phyloP scores from a whole-genome alignment of 2,329 filamentous ascomycete genomes.

The Exutisphaerella laricina region DNA sequence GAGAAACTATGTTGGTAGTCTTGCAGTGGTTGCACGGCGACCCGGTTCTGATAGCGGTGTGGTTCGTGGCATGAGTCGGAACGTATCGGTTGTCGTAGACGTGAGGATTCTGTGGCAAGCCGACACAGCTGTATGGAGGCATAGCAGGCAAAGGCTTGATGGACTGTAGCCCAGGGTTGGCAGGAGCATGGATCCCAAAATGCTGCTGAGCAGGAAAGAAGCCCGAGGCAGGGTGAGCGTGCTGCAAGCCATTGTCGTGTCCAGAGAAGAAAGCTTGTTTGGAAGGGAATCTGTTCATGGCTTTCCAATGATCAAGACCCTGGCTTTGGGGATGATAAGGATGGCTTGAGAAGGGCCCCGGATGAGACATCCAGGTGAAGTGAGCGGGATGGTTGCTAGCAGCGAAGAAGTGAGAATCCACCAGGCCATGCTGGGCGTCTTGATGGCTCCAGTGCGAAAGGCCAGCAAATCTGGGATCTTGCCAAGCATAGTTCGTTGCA shows the following conservation, averaged over 20 bases:
- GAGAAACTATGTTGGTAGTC: background rate
- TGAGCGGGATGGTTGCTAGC: background rate
- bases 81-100: too few relatives aligned
- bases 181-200: too few relatives aligned
- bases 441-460: background rate
- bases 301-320: background rate
- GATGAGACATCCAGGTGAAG: background rate
- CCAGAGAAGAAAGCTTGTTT: background rate
- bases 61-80: background rate
- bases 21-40: background rate
- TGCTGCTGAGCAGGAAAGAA: too few relatives aligned
- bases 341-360: background rate
- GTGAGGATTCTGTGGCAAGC: too few relatives aligned
- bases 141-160: too few relatives aligned
- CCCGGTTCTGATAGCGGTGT: background rate
- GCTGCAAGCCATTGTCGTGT: background rate
- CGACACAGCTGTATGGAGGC: too few relatives aligned
- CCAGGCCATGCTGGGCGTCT: background rate
- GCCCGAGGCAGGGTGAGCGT: too few relatives aligned
- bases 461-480: background rate
- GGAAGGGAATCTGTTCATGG: background rate
- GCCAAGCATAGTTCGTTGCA: background rate
- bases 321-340: background rate
- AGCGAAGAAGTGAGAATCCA: background rate
- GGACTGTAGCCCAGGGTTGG: too few relatives aligned